Base-by-base conservation (phyloP, 2,329 filamentous ascomycete species). In the Curvularia lunata region DNA sequence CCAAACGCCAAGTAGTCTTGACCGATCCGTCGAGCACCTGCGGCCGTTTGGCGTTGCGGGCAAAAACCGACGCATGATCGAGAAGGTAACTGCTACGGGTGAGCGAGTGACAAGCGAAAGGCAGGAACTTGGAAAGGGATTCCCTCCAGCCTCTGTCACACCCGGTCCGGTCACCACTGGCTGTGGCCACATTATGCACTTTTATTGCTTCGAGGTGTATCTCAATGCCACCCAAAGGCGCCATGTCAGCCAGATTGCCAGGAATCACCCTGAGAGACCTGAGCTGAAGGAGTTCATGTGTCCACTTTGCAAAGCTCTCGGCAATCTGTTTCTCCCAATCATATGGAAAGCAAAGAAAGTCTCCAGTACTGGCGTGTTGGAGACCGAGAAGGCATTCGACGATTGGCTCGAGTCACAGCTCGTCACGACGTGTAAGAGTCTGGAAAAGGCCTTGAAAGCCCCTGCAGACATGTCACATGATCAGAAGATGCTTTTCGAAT, bases 121-220 rank as follows among this genome's bases (percentile, higher is more conserved):
- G 48, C 90, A 96, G 77, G 88, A 88, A 5, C 85, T 99, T 47
- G 93, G 94, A 30, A 96, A 93, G 76, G 95, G 95, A 0, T 99
- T 96, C 71, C 89, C 91, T 2, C 83, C 87, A 6, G 81, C 84
- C 9, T 83, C 87, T 40, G 87, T 87, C 32, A 83, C 84, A 27
- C 82, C 85, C 18, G 95, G 93, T 0, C 91, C 94, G 0, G 89
- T 98, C 1, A 91, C 93, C 10, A 91, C 91, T 34, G 92, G 94
- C 9, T 99, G 95, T 76, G 95, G 95, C 2, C 95, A 99, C 75
- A 96, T 99, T 71, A 99, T 99, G 95, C 95, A 99, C 76, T 98
- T 91, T 75, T 88, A 86, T 66, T 99, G 95, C 78, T 99, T 99
- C 73, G 92, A 97, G 70, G 86, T 90, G 40, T 99, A 98, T 72